These are phyloP conservation scores for Cupressus sempervirens DNA, from an alignment of 75 land plant species.

Conservation along the genomic window DNA sequence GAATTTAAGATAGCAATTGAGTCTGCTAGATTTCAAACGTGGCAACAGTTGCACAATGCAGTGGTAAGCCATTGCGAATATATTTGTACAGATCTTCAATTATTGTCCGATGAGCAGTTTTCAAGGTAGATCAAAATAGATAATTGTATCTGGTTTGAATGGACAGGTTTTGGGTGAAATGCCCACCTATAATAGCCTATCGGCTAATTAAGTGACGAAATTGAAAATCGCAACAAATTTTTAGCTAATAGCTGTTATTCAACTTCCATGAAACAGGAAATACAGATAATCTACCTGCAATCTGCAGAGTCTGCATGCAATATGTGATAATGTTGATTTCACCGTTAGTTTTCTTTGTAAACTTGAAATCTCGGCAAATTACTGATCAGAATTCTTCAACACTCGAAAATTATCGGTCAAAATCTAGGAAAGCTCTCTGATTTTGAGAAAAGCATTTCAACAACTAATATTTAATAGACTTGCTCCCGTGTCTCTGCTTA, in stretches of 20 bases:
- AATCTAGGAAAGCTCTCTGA: background rate
- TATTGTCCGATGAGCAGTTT: too few relatives aligned
- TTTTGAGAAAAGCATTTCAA: background rate
- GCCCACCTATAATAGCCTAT: too few relatives aligned
- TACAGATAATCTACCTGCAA: background rate
- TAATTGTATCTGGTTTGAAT: too few relatives aligned
- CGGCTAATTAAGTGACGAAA: too few relatives aligned
- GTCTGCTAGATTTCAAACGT: too few relatives aligned
- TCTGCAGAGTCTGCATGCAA: background rate
- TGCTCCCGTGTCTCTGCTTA: background rate
- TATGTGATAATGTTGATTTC: background rate
- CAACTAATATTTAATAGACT: background rate
- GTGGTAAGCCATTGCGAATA: too few relatives aligned
- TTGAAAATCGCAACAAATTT: too few relatives aligned
- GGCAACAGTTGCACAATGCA: too few relatives aligned
- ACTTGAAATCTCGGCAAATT: background rate
- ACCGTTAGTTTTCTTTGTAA: background rate
- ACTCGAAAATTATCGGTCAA: background rate
- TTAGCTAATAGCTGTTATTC: background rate
- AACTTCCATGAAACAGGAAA: background rate
- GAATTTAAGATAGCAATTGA: too few relatives aligned
- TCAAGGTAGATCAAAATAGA: too few relatives aligned
- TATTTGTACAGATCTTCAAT: too few relatives aligned
- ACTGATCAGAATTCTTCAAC: background rate
- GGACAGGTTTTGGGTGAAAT: too few relatives aligned